Conservation (phyloP, 305 asterid genomes). For the Solanum chacoense region DNA sequence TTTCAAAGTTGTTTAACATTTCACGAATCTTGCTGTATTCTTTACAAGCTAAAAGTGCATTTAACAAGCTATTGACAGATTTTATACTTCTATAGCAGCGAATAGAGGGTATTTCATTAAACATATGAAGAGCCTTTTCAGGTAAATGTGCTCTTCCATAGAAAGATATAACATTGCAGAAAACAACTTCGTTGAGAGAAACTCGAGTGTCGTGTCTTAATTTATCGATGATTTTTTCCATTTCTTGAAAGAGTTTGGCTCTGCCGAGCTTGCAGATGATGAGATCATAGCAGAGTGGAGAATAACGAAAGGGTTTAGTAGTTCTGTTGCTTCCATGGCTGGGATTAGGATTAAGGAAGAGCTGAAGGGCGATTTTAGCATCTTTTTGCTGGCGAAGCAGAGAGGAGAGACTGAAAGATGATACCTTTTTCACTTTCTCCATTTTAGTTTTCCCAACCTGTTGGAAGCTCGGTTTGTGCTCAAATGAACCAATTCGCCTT, state of each 20-base stretch:
- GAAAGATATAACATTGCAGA: slow-evolving; percentile 48
- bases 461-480: not conserved
- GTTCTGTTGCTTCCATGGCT: slow-evolving; percentile 18
- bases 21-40: slow-evolving; percentile 40
- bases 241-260: slow-evolving; percentile 53
- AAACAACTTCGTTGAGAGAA: slow-evolving; percentile 42
- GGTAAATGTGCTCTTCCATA: slow-evolving; percentile 60
- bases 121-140: slow-evolving; percentile 38
- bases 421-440: slow-evolving; percentile 40
- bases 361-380: slow-evolving; percentile 48
- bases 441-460: slow-evolving; percentile 6
- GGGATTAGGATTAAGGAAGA: slow-evolving; percentile 59
- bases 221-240: slow-evolving; percentile 43
- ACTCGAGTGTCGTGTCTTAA: slow-evolving; percentile 38
- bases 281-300: slow-evolving; percentile 59
- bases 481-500: not conserved
- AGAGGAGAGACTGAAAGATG: slow-evolving; percentile 64
- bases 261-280: slow-evolving; percentile 70
- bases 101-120: slow-evolving; percentile 44
- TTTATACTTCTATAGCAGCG: slow-evolving; percentile 51
- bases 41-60: slow-evolving; percentile 33
- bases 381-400: slow-evolving; percentile 65
- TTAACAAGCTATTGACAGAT: slow-evolving; percentile 53
- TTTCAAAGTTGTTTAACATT: slow-evolving; percentile 16
- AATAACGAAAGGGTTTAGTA: slow-evolving; percentile 50